Percentiles rank a stretch among this genome's conserved stretches.
phyloP scores from a whole-genome alignment of 768 basidiomycete genomes.

The Lanmaoa pseudosensibilis region DNA sequence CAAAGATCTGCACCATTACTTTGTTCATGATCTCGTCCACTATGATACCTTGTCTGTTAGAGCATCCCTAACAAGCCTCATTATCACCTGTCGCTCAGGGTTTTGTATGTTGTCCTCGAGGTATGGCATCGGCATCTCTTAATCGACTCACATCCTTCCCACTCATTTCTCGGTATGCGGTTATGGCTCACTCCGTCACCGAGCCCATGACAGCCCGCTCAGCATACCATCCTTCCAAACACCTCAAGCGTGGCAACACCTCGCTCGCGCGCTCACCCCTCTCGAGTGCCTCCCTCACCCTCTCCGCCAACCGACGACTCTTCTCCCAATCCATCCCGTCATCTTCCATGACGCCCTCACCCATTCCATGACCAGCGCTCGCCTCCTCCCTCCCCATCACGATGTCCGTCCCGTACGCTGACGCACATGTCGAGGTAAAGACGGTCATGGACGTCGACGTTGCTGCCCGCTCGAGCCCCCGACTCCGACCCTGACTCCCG shows the following conservation, averaged over 20 bases:
- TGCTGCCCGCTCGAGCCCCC: not conserved
- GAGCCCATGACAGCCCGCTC: not conserved
- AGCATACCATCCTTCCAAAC: slow-evolving; percentile 21
- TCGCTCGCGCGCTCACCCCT: slow-evolving; percentile 18
- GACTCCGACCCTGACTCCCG: slow-evolving; percentile 7
- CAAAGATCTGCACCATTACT: too few species aligned
- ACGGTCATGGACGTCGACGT: not conserved
- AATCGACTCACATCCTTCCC: too few species aligned
- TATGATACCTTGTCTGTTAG: too few species aligned
- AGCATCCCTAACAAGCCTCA: too few species aligned
- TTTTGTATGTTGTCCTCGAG: too few species aligned
- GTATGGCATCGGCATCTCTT: too few species aligned
- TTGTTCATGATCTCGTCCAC: too few species aligned
- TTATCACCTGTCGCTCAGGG: too few species aligned
- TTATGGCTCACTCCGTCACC: not conserved
- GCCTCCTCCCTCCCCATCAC: too few species aligned
- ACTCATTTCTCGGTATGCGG: too few species aligned
- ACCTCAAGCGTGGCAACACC: slow-evolving; percentile 30
- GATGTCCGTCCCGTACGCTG: not conserved
- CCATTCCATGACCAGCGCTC: not conserved
- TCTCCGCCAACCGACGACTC: slow-evolving; percentile 23
- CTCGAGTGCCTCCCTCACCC: slow-evolving; percentile 23
- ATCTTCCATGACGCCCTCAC: slow-evolving; percentile 1
- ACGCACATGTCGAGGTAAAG: not conserved
- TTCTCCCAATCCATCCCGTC: slow-evolving; percentile 28